Conservation (phyloP, 208 protist species). For the Acanthamoeba triangularis region DNA sequence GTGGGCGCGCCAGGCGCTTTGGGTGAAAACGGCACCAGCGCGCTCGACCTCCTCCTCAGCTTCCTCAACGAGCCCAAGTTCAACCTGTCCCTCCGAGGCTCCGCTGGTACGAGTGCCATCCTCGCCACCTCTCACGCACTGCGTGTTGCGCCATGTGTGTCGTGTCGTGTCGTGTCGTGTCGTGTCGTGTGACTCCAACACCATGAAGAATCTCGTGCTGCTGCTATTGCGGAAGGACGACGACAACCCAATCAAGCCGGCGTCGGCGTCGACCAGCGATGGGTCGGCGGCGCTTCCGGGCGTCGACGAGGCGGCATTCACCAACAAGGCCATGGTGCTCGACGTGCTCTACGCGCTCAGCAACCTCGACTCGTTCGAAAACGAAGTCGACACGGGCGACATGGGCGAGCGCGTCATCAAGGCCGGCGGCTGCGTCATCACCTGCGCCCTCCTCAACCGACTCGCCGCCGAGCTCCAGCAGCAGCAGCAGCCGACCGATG, state of each 20-base stretch:
- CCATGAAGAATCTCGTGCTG: conserved; percentile 68
- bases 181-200: no score
- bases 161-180: no score
- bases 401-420: conserved; percentile 70
- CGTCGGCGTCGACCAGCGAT: background rate
- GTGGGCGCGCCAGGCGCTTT: background rate
- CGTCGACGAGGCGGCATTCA: conserved; percentile 62
- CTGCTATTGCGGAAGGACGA: conserved; percentile 70
- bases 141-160: background rate
- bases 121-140: no score
- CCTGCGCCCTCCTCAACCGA: conserved; percentile 56
- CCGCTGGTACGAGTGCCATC: background rate
- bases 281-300: background rate
- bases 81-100: conserved; percentile 64
- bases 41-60: conserved; percentile 63
- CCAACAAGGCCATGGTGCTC: conserved; percentile 73
- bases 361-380: conserved; percentile 73
- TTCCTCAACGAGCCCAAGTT: conserved; percentile 46
- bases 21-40: conserved; percentile 43
- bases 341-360: conserved; percentile 73
- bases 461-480: conserved; percentile 29
- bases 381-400: conserved; percentile 59
- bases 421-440: conserved; percentile 68
- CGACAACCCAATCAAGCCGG: background rate
- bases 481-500: background rate